Evolutionary conservation across 495 filamentous ascomycete genomes (phyloP).

Genomic region (Hyaloscypha bicolor): DNA sequence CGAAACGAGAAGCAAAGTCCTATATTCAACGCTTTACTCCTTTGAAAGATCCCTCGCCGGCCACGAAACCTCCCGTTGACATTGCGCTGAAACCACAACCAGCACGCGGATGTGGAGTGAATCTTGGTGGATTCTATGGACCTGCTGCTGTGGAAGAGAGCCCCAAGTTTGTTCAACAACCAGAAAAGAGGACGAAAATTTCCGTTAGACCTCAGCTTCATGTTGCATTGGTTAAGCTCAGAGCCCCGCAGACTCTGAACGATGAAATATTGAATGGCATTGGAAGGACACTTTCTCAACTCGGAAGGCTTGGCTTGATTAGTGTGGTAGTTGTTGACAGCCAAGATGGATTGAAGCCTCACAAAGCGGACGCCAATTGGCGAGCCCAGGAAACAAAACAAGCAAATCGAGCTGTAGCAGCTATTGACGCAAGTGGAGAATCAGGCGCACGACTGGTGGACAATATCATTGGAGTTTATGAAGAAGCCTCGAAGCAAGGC

Average conservation of each 20-base stretch:
- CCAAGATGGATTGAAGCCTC: slow-evolving; percentile 8
- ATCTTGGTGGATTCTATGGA: slow-evolving; percentile 63
- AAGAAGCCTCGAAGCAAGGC: slow-evolving; percentile 7
- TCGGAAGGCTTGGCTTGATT: slow-evolving; percentile 76
- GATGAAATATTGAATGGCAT: slow-evolving; percentile 72
- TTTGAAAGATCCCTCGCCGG: slow-evolving; percentile 9
- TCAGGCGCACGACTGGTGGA: slow-evolving; percentile 70
- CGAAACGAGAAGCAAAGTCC: slow-evolving; percentile 85
- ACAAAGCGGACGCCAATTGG: slow-evolving; percentile 30
- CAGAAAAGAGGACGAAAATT: slow-evolving; percentile 38
- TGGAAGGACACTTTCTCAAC: slow-evolving; percentile 79
- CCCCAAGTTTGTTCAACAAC: slow-evolving; percentile 61
- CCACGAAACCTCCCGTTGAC: slow-evolving; percentile 5
- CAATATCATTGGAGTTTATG: slow-evolving; percentile 55
- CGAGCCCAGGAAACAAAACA: slow-evolving; percentile 58
- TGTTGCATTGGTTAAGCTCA: slow-evolving; percentile 84
- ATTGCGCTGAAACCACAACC: slow-evolving; percentile 17
- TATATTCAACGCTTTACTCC: slow-evolving; percentile 81
- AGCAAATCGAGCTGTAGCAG: slow-evolving; percentile 70
- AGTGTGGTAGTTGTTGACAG: slow-evolving; percentile 77
- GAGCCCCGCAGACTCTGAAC: slow-evolving; percentile 67
- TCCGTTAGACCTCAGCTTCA: slow-evolving; percentile 60
- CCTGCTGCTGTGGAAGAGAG: slow-evolving; percentile 63
- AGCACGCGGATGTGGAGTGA: slow-evolving; percentile 46
- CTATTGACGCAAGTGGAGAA: slow-evolving; percentile 67